These are phyloP conservation scores for Emergomyces pasteurianus DNA, from an alignment of 2,329 filamentous ascomycete genomes.

Conservation along the genomic window DNA sequence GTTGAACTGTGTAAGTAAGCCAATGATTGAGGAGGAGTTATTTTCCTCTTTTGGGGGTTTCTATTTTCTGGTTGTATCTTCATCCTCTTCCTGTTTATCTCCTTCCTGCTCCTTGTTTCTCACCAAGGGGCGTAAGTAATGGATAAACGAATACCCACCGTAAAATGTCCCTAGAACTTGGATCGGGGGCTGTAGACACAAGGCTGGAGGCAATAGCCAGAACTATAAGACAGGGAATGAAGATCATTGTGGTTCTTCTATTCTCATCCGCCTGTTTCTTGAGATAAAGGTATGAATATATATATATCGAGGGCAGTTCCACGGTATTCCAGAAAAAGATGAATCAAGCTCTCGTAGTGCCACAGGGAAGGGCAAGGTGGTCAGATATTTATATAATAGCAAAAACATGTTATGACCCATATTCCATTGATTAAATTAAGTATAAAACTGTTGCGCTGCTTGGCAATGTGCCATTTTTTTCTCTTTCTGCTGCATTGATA, in stretches of 20 bases:
- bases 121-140: no score
- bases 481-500: not conserved
- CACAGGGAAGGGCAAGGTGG: not conserved
- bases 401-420: not conserved
- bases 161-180: not conserved
- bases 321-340: not conserved
- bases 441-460: not conserved
- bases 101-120: not conserved
- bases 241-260: not conserved
- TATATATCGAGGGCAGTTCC: not conserved
- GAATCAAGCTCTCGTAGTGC: not conserved
- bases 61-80: not conserved
- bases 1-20: not conserved
- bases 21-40: not conserved
- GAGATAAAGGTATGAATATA: no score
- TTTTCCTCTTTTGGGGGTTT: not conserved
- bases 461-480: not conserved
- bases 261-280: not conserved
- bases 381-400: not conserved
- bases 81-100: not conserved
- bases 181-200: not conserved
- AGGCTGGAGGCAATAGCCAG: not conserved
- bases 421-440: no score
- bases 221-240: not conserved
- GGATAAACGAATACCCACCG: not conserved